Evolutionary conservation across 2,329 filamentous ascomycete species (phyloP), one percentile per base, ranked within the genome.

Genomic region (Aspergillus awamori): DNA sequence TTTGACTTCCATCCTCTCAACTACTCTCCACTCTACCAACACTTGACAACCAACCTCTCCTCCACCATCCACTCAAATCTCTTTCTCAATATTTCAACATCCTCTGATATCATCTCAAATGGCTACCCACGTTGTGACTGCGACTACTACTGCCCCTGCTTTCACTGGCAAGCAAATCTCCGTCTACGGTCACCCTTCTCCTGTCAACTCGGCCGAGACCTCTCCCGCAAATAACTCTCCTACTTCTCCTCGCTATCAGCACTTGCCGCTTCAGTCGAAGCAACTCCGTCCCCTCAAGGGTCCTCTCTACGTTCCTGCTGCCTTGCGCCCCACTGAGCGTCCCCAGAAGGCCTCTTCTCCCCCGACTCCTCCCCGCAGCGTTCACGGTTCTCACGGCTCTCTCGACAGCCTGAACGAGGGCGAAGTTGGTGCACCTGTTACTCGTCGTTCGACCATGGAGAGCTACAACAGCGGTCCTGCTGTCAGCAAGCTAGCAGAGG

Each of bases 301-400:
- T 22, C 86, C 86, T 33, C 79, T 88, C 55, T 88, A 88, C 70
- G 83, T 88, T 22, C 87, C 87, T 24, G 87, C 87, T 10, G 86
- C 83, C 7, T 77, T 89, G 63, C 81, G 87, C 57, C 86, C 84
- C 56, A 88, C 86, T 30, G 83, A 88, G 73, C 79, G 81, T 59
- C 81, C 82, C 13, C 72, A 75, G 53, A 79, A 75, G 56, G 41
- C 41, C 41, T 65, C 75, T 1, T 77, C 80, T 66, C 74, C 80
- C 59, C 77, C 76, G 59, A 83, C 80, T 6, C 81, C 81, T 17
- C 80, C 84, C 1, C 79, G 81, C 63, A 86, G 84, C 66, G 80
- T 83, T 33, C 82, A 84, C 67, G 82, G 80, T 68, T 85, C 83
- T 62, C 82, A 84, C 67, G 82, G 80, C 68, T 85, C 83, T 62